Conservation (phyloP, 2,329 filamentous ascomycete genomes). For the Aureobasidium mangrovei region DNA sequence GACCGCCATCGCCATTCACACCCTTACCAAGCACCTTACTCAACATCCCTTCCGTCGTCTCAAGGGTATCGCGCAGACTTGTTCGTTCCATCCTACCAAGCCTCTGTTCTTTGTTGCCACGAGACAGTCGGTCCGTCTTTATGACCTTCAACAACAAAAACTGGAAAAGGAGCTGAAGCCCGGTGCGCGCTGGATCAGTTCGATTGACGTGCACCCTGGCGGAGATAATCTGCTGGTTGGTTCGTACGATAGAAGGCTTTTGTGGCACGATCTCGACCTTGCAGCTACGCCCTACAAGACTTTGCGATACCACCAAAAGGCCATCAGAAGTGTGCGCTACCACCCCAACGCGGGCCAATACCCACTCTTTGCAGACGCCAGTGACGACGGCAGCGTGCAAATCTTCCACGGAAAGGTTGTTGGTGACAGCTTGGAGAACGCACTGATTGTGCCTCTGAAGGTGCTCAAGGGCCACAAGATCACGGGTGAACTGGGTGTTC, state of each 20-base stretch:
- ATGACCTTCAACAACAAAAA: constrained; percentile 85
- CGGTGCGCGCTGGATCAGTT: constrained; percentile 88
- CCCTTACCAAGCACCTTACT: constrained; percentile 85
- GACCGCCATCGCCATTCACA: constrained; percentile 80
- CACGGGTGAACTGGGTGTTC: constrained; percentile 73
- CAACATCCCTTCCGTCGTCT: constrained; percentile 83
- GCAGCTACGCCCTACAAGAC: constrained; percentile 90
- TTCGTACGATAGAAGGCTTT: constrained; percentile 83
- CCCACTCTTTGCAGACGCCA: constrained; percentile 88
- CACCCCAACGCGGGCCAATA: constrained; percentile 57
- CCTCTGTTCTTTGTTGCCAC: constrained; percentile 95
- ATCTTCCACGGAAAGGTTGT: constrained; percentile 97
- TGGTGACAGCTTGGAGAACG: constrained; percentile 89
- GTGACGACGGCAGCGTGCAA: constrained; percentile 88
- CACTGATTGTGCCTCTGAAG: constrained; percentile 92
- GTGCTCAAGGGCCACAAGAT: constrained; percentile 85
- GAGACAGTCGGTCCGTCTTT: constrained; percentile 83
- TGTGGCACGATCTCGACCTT: constrained; percentile 96
- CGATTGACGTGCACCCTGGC: constrained; percentile 84
- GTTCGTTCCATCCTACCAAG: constrained; percentile 87
- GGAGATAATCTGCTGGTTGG: constrained; percentile 92
- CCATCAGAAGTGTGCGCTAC: constrained; percentile 81
- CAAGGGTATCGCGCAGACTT: constrained; percentile 71
- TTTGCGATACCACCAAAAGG: constrained; percentile 85
- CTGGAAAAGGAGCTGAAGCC: constrained; percentile 89